Evolutionary conservation across 805 yeast species (phyloP), one percentile per base, ranked within the genome.

Genomic region (Kurtzmaniella cleridarum): DNA sequence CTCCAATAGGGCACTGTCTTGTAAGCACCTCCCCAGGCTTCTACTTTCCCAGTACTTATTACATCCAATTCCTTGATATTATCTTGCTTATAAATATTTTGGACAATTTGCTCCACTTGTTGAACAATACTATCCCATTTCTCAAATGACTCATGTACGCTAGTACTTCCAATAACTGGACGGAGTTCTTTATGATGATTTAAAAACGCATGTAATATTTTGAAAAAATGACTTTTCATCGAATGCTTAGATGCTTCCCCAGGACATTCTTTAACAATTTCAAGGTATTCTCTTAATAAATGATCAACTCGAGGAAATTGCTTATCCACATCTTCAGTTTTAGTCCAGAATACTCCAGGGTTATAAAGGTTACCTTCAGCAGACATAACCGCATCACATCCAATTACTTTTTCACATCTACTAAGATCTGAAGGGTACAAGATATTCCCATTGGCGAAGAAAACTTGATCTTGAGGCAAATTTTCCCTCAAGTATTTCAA

Each of bases 351-450:
- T 1, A 90, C 79, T 5, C 95, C 97, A 0, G 99, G 99, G 52
- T 93, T 93, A 62, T 81, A 85, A 27, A 93, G 66, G 54, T 89
- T 89, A 1, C 96, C 96, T 60, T 93, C 99, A 1, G 98, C 98
- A 31, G 95, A 81, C 98, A 93, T 93, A 13, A 93, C 93, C 0
- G 89, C 96, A 62, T 93, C 97, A 46, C 93, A 84, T 1, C 64
- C 66, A 3, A 87, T 78, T 7, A 66, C 73, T 2, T 69, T 71
- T 32, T 78, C 56, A 57, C 96, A 84, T 44, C 93, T 71, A 1
- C 71, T 69, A 17, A 91, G 67, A 57, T 93, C 98, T 32, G 81
- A 84, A 0, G 95, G 86, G 53, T 93, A 93, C 34, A 93, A 63
- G n/a, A 93, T 77, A 60, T 93, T 93, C 5, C 99, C 99, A 58